Base-by-base conservation (phyloP, 2,329 filamentous ascomycete genomes). In the Aspergillus sp. region DNA sequence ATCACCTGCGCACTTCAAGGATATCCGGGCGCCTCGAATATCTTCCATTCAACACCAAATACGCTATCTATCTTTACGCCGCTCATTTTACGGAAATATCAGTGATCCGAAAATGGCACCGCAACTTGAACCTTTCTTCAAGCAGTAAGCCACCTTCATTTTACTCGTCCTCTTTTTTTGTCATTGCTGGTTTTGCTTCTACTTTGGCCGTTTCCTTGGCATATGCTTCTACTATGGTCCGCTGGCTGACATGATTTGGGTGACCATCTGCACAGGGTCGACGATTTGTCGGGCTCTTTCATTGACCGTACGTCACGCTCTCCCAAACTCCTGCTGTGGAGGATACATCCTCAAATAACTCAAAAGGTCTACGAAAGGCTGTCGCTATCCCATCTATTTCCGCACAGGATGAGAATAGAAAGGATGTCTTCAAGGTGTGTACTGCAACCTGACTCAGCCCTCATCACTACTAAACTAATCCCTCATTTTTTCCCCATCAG, bases 341-440 rank as follows among this genome's bases (percentile, higher is more conserved):
- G n/a, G 43, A 59, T 39, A 23, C 17, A 41, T 56, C 64, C 55
- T 60, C 48, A 65, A 47, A 60, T 10, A 43, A 25, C 13, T 21
- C 23, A 47, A 65, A 64, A 82, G 80, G 80, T 69, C 87, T 99
- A 62, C 86, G 91, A 73, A 88, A 93, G 79, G 95, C 95, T 57
- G 95, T 99, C 62, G 94, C 93, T 55, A 99, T 99, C 71, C 95
- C 95, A 19, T 99, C 95, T 65, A 85, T 99, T 75, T 98, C 94
- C 36, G 91, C 94, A 51, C 93, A 97, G 65, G 92, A 95, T 73
- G 89, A 90, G 69, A 89, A 91, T 73, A 89, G 95, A 62, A 89
- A 89, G 58, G 93, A 99, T 84, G 95, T 99, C 64, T 87, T 99
- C 73, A 91, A 89, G 78, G 85, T 86, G 74, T 59, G 74, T 70